Percentiles rank a stretch among this genome's conserved stretches.
These are phyloP conservation scores for Aschersonia sp. DNA, from an alignment of 2,329 filamentous ascomycete species.

Conservation along the genomic window DNA sequence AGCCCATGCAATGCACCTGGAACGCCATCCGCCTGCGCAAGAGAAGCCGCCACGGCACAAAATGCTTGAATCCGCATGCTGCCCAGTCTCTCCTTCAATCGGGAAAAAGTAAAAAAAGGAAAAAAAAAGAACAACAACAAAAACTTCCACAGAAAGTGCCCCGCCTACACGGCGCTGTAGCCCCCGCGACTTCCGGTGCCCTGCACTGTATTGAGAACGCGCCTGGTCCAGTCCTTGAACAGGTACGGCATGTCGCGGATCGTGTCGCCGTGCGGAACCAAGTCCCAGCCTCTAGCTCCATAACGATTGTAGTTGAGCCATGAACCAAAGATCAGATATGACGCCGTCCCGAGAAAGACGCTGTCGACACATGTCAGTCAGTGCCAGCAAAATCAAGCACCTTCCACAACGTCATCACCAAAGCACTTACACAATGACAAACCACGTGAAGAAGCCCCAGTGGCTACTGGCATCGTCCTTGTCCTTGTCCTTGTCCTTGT, in stretches of 20 bases:
- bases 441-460: conserved; percentile 98
- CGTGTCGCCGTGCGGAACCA: conserved; percentile 82
- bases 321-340: conserved; percentile 93
- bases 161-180: conserved; percentile 72
- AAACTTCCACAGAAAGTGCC: background rate
- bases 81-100: background rate
- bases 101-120: too few species aligned
- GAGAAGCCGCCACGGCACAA: background rate
- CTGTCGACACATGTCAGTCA: conserved; percentile 28
- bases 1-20: conserved; percentile 9
- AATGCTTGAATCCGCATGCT: background rate
- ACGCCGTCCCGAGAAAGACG: conserved; percentile 67
- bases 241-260: conserved; percentile 88
- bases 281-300: conserved; percentile 86
- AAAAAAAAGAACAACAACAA: background rate
- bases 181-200: conserved; percentile 74
- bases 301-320: conserved; percentile 99
- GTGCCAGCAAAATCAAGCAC: conserved; percentile 1
- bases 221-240: conserved; percentile 72
- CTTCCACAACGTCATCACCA: too few species aligned
- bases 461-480: conserved; percentile 30
- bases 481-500: conserved; percentile 24
- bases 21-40: conserved; percentile 8
- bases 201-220: conserved; percentile 71
- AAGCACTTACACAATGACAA: conserved; percentile 70